Percentiles rank a stretch among this genome's conserved stretches.
phyloP scores from a whole-genome alignment of 805 yeast species.

The Tetrapisispora nanseiensis region DNA sequence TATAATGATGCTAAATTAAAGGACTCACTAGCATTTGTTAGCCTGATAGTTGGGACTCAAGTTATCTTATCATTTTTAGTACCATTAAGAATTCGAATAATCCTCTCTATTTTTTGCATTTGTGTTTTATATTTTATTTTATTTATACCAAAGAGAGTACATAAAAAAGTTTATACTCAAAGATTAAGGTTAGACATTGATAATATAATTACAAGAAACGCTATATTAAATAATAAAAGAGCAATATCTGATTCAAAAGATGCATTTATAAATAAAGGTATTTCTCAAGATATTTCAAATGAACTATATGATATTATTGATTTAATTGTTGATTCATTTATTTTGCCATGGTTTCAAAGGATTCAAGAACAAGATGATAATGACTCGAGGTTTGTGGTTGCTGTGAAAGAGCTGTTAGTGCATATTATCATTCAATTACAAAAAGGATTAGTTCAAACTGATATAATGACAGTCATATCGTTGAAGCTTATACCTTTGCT shows the following conservation, averaged over 20 bases:
- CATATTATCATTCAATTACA: slow-evolving; percentile 35
- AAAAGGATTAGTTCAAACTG: slow-evolving; percentile 34
- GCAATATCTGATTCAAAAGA: slow-evolving; percentile 2
- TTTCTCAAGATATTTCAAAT: slow-evolving; percentile 27
- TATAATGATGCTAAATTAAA: not conserved
- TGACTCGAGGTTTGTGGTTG: slow-evolving; percentile 30
- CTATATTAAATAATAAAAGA: not conserved
- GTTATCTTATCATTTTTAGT: not conserved
- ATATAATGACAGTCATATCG: slow-evolving; percentile 49
- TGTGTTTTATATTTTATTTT: not conserved
- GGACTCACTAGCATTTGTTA: not conserved
- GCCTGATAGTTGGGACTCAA: not conserved
- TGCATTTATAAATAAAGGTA: not conserved
- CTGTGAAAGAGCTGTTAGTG: slow-evolving; percentile 36
- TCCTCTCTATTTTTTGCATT: not conserved
- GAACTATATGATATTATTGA: slow-evolving; percentile 37
- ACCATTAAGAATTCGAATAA: not conserved
- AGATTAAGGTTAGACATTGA: not conserved
- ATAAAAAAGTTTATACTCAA: not conserved
- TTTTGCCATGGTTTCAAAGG: slow-evolving; percentile 45
- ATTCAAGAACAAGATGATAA: slow-evolving; percentile 30
- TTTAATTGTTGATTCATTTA: slow-evolving; percentile 43
- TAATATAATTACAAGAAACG: not conserved
- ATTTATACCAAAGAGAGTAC: not conserved
- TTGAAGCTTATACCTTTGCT: slow-evolving; percentile 52